Percentiles rank a stretch among this genome's conserved stretches.
Conservation (phyloP, 352 stramenopile genomes). For the Globisporangium yorkense region DNA sequence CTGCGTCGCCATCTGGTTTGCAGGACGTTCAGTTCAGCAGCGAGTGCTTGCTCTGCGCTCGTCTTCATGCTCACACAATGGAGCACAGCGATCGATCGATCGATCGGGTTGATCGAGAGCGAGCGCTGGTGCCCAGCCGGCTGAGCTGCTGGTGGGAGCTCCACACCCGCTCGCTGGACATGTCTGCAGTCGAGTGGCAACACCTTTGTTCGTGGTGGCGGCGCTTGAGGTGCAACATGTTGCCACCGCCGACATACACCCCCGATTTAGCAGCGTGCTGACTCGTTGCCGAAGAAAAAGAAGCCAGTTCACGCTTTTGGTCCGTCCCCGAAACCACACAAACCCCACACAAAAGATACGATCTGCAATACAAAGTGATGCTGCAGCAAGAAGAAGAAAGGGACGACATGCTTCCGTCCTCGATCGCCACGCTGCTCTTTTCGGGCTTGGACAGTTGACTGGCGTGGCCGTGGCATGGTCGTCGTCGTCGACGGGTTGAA, state of each 20-base stretch:
- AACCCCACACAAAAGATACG: background rate
- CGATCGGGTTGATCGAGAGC: background rate
- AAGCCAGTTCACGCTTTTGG: background rate
- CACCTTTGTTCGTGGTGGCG: too few relatives aligned
- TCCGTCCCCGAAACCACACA: background rate
- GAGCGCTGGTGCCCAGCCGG: background rate
- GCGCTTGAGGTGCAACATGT: background rate
- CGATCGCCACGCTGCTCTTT: too few relatives aligned
- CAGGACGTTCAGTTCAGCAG: slow-evolving; percentile 13
- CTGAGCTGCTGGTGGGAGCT: background rate
- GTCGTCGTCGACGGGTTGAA: too few relatives aligned
- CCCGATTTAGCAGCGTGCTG: background rate
- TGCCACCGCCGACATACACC: background rate
- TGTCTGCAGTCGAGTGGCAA: background rate
- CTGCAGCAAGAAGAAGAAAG: too few relatives aligned
- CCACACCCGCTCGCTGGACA: background rate
- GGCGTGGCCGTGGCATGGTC: too few relatives aligned
- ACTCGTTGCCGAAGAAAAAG: background rate
- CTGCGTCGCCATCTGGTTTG: slow-evolving; percentile 11
- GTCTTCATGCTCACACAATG: background rate
- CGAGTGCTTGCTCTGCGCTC: slow-evolving; percentile 1
- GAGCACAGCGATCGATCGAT: background rate
- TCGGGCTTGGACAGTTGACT: too few relatives aligned
- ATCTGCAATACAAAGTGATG: too few relatives aligned
- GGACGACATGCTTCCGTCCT: too few relatives aligned